A percentile compares a stretch with the other conserved stretches of the same genome.
Evolutionary conservation across 2,329 filamentous ascomycete genomes (phyloP).

Genomic region (Rhinocladiella similis): DNA sequence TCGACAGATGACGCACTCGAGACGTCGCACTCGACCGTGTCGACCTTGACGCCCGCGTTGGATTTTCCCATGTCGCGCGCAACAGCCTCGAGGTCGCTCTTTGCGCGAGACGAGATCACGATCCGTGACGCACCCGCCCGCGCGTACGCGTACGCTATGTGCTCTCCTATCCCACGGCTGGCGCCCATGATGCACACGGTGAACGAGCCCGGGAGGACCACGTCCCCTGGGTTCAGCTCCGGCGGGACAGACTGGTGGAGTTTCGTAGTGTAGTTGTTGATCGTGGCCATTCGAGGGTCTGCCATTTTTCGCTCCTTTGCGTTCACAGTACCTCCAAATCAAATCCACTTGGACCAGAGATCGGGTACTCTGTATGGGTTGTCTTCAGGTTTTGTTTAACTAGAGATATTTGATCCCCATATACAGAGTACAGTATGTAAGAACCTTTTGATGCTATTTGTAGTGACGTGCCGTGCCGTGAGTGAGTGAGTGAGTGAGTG

Average conservation of each 20-base stretch:
- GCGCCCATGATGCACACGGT: slow-evolving; percentile 40
- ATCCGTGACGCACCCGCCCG: slow-evolving; percentile 35
- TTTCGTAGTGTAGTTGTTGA: slow-evolving; percentile 17
- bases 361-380: too few species aligned
- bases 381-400: too few species aligned
- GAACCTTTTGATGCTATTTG: too few species aligned
- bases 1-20: slow-evolving; percentile 31
- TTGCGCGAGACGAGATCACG: slow-evolving; percentile 36
- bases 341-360: too few species aligned
- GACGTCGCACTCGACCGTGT: slow-evolving; percentile 36
- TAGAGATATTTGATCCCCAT: too few species aligned
- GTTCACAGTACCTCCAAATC: too few species aligned
- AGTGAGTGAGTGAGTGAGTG: too few species aligned
- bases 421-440: too few species aligned
- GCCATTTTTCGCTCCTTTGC: neutral
- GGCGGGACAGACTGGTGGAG: slow-evolving; percentile 9
- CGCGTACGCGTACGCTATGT: slow-evolving; percentile 37
- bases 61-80: slow-evolving; percentile 26
- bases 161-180: slow-evolving; percentile 37
- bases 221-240: slow-evolving; percentile 23
- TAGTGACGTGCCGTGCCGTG: too few species aligned
- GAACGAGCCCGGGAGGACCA: slow-evolving; percentile 31
- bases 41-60: slow-evolving; percentile 30
- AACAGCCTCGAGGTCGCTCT: slow-evolving; percentile 33
- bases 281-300: slow-evolving; percentile 21